Evolutionary conservation across 1,139 yeast species (phyloP).

Genomic region (Magnusiomyces fungicola): DNA sequence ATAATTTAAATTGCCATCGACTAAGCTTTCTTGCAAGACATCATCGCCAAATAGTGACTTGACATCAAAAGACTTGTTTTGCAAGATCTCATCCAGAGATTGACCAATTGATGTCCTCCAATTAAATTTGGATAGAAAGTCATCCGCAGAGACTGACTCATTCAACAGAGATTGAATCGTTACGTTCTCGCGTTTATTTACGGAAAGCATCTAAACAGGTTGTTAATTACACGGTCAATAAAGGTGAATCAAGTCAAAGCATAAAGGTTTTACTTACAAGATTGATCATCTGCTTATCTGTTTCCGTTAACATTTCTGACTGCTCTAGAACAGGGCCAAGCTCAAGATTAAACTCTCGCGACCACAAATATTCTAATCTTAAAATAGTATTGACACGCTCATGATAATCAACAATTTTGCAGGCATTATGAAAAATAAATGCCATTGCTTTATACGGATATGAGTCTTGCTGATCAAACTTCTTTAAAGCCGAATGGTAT

Average conservation of each 20-base stretch:
- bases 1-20: constrained; percentile 19
- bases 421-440: constrained; percentile 18
- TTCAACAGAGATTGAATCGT: too few species aligned
- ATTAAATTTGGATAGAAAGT: too few species aligned
- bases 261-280: too few species aligned
- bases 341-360: constrained; percentile 3
- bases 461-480: neutral
- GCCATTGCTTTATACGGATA: constrained; percentile 14
- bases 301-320: constrained; percentile 16
- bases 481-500: neutral
- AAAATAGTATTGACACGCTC: constrained; percentile 8
- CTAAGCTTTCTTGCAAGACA: constrained; percentile 6
- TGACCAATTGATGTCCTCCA: constrained; percentile 4
- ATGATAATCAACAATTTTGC: constrained; percentile 8
- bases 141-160: too few species aligned
- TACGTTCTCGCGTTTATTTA: too few species aligned
- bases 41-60: constrained; percentile 12
- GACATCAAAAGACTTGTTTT: constrained; percentile 10
- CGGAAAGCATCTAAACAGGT: too few species aligned
- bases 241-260: too few species aligned
- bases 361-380: constrained; percentile 10
- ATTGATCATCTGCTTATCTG: constrained; percentile 15
- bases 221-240: too few species aligned
- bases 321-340: constrained; percentile 12
- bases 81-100: constrained; percentile 9